Evolutionary conservation across 257 asterid species (phyloP).

Genomic region (Solanum sitiens): DNA sequence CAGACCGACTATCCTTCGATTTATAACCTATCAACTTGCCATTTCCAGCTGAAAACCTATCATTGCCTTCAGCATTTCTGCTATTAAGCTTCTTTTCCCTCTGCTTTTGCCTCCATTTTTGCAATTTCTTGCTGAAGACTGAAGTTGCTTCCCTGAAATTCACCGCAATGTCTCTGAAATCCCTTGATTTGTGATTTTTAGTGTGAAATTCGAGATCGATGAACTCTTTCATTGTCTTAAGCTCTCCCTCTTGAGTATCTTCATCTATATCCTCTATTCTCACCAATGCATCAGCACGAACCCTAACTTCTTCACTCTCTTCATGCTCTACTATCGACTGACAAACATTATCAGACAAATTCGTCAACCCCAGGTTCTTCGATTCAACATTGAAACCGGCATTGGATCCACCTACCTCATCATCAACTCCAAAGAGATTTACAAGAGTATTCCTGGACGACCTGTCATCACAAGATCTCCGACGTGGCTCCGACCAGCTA

Average conservation of each 20-base stretch:
- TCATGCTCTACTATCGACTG: slow-evolving; percentile 10
- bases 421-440: slow-evolving; percentile 51
- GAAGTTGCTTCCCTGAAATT: slow-evolving; percentile 68
- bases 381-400: slow-evolving; percentile 49
- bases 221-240: slow-evolving; percentile 83
- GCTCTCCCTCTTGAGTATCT: slow-evolving; percentile 43
- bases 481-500: slow-evolving; percentile 48
- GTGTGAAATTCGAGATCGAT: slow-evolving; percentile 70
- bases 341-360: slow-evolving; percentile 30
- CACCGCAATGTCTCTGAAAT: slow-evolving; percentile 53
- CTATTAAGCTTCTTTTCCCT: slow-evolving; percentile 26
- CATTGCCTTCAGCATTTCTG: slow-evolving; percentile 5
- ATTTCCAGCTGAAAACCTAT: slow-evolving; percentile 1
- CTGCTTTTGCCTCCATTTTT: slow-evolving; percentile 64
- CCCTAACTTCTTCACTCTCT: slow-evolving; percentile 24
- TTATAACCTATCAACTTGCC: slow-evolving; percentile 4
- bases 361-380: slow-evolving; percentile 46
- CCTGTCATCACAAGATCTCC: slow-evolving; percentile 74
- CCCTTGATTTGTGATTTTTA: slow-evolving; percentile 48
- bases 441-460: slow-evolving; percentile 41
- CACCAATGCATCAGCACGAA: slow-evolving; percentile 10
- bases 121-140: slow-evolving; percentile 68
- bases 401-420: slow-evolving; percentile 33
- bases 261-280: slow-evolving; percentile 15
- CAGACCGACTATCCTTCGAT: slow-evolving; percentile 29